These are phyloP conservation scores for Firmiana major DNA, from an alignment of 345 rosid species.

Conservation along the genomic window DNA sequence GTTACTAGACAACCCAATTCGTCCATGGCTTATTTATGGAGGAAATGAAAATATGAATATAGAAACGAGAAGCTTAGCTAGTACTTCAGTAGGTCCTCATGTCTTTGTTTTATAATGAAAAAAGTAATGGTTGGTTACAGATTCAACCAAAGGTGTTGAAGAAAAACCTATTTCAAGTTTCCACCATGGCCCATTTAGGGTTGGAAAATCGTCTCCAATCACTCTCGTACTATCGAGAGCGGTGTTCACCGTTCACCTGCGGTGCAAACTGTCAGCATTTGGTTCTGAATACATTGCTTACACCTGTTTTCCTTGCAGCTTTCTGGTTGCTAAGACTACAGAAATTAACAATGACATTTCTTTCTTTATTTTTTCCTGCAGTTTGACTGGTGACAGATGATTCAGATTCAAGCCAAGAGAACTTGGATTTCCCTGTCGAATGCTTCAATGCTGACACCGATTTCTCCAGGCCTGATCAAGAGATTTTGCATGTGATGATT, in stretches of 20 bases:
- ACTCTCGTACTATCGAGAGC: neutral
- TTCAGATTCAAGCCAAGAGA: neutral
- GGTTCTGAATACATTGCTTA: neutral
- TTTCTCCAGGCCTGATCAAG: neutral
- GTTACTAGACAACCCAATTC: neutral
- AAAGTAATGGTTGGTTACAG: neutral
- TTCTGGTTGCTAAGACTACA: neutral
- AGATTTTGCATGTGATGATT: neutral
- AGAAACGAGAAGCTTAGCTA: slow-evolving; percentile 5
- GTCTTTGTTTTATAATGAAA: slow-evolving; percentile 24
- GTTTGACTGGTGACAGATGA: neutral
- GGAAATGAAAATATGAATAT: neutral
- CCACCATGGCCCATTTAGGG: neutral
- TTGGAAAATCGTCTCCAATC: neutral
- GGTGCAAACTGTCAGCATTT: neutral
- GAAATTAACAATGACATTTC: neutral
- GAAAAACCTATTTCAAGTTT: neutral
- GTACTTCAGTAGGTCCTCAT: slow-evolving; percentile 25
- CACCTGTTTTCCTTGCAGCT: neutral
- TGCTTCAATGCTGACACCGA: neutral
- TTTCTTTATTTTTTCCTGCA: neutral
- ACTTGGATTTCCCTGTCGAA: neutral
- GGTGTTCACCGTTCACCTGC: neutral
- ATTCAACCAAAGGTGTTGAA: neutral
- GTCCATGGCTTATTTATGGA: neutral